These are phyloP conservation scores for Arabidopsis suecica DNA, from an alignment of 345 rosid genomes.

Conservation along the genomic window DNA sequence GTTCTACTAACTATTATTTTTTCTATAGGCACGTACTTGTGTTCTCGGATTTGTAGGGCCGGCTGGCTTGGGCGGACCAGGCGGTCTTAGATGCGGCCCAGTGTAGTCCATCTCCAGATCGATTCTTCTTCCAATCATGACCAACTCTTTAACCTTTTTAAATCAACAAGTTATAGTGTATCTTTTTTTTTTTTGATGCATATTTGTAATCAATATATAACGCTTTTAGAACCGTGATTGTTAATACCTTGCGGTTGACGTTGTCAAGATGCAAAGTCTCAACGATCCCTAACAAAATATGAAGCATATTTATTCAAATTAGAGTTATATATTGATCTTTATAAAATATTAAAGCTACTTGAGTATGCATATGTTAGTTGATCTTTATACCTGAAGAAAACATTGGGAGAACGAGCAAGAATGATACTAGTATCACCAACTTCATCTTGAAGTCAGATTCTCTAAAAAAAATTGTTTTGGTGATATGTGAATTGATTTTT, in stretches of 20 bases:
- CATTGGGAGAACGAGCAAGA: slow-evolving; percentile 36
- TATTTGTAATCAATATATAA: neutral
- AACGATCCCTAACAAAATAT: slow-evolving; percentile 23
- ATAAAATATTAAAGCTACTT: too few species aligned
- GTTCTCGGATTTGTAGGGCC: too few species aligned
- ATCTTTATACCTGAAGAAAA: slow-evolving; percentile 38
- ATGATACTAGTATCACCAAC: slow-evolving; percentile 26
- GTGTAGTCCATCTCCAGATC: slow-evolving; percentile 29
- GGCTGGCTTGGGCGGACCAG: neutral
- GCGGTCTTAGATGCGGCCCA: neutral
- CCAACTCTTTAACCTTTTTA: neutral
- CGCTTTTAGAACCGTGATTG: neutral
- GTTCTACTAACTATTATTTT: too few species aligned
- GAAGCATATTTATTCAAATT: neutral
- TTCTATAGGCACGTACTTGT: too few species aligned
- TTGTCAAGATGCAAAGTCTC: slow-evolving; percentile 17
- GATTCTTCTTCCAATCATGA: slow-evolving; percentile 11
- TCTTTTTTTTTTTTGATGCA: neutral
- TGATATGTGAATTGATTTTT: neutral
- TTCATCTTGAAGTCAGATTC: slow-evolving; percentile 27
- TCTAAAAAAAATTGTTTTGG: neutral
- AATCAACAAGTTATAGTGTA: neutral
- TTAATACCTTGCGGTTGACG: slow-evolving; percentile 13
- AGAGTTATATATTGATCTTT: too few species aligned
- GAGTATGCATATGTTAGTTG: neutral